Conservation (phyloP, 768 basidiomycete species). For the Amanita molliuscula region DNA sequence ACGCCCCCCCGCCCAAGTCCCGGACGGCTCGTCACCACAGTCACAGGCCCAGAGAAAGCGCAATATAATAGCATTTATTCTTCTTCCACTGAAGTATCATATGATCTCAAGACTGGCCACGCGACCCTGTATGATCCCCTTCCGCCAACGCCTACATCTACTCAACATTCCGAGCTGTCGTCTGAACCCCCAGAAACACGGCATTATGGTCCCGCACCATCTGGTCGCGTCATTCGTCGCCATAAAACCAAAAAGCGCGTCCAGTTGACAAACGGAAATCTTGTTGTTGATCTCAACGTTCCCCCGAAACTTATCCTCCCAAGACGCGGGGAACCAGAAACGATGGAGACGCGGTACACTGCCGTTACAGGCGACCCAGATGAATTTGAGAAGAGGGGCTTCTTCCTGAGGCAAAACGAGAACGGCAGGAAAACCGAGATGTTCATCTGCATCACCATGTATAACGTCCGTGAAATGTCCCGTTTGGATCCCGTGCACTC, state of each 20-base stretch:
- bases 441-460: slow-evolving; percentile 95
- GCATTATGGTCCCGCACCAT: slow-evolving; percentile 84
- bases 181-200: slow-evolving; percentile 52
- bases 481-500: neutral
- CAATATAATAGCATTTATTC: slow-evolving; percentile 17
- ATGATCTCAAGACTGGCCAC: slow-evolving; percentile 17
- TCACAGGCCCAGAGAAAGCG: slow-evolving; percentile 31
- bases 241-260: slow-evolving; percentile 74
- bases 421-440: slow-evolving; percentile 75
- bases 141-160: slow-evolving; percentile 31
- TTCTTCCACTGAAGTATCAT: slow-evolving; percentile 13
- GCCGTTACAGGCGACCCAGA: slow-evolving; percentile 93
- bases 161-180: slow-evolving; percentile 22
- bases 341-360: slow-evolving; percentile 66
- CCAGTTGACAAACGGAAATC: slow-evolving; percentile 77
- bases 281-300: slow-evolving; percentile 76
- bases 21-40: neutral
- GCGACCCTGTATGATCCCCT: slow-evolving; percentile 29
- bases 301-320: slow-evolving; percentile 79
- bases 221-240: slow-evolving; percentile 66
- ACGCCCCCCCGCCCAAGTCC: slow-evolving; percentile 19
- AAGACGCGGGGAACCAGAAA: slow-evolving; percentile 60
- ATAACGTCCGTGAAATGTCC: slow-evolving; percentile 55
- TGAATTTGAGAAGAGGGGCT: slow-evolving; percentile 76
- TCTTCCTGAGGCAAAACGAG: slow-evolving; percentile 79